Evolutionary conservation across 805 yeast species (phyloP).

Genomic region (Danielozyma ontarioensis): DNA sequence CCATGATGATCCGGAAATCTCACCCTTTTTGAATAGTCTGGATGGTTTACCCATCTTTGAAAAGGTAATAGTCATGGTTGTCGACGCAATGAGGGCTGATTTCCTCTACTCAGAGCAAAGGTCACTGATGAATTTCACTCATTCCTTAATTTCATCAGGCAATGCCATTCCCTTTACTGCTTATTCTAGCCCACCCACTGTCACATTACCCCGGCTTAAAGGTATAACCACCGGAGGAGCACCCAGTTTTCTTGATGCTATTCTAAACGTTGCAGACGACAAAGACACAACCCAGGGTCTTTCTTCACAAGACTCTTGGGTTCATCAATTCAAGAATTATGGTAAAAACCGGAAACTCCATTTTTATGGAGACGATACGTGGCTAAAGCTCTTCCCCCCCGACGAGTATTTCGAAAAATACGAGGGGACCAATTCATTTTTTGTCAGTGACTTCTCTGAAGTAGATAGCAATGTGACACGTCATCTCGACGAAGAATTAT

Average conservation of each 20-base stretch:
- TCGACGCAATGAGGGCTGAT: constrained; percentile 91
- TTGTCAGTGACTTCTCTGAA: constrained; percentile 90
- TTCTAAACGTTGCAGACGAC: constrained; percentile 87
- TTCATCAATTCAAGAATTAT: constrained; percentile 51
- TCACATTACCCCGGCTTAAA: constrained; percentile 88
- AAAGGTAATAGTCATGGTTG: constrained; percentile 73
- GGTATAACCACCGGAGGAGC: constrained; percentile 94
- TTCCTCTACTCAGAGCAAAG: constrained; percentile 58
- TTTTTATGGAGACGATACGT: constrained; percentile 96
- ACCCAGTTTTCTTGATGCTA: constrained; percentile 91
- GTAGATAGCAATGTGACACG: constrained; percentile 93
- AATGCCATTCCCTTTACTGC: constrained; percentile 87
- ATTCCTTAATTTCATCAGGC: constrained; percentile 57
- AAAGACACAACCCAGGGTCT: constrained; percentile 67
- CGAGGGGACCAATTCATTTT: constrained; percentile 92
- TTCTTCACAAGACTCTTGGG: constrained; percentile 81
- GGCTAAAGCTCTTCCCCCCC: constrained; percentile 84
- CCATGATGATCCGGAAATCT: constrained; percentile 19
- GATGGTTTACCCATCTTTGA: constrained; percentile 63
- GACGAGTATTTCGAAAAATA: constrained; percentile 46
- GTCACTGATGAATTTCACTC: constrained; percentile 67
- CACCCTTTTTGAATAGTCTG: too few relatives aligned
- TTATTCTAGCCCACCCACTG: constrained; percentile 92
- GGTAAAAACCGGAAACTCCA: constrained; percentile 43
- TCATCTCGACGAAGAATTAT: constrained; percentile 63